A percentile compares a stretch with the other conserved stretches of the same genome.
Evolutionary conservation across 2,329 filamentous ascomycete genomes (phyloP).

Genomic region (Phialophora expanda): DNA sequence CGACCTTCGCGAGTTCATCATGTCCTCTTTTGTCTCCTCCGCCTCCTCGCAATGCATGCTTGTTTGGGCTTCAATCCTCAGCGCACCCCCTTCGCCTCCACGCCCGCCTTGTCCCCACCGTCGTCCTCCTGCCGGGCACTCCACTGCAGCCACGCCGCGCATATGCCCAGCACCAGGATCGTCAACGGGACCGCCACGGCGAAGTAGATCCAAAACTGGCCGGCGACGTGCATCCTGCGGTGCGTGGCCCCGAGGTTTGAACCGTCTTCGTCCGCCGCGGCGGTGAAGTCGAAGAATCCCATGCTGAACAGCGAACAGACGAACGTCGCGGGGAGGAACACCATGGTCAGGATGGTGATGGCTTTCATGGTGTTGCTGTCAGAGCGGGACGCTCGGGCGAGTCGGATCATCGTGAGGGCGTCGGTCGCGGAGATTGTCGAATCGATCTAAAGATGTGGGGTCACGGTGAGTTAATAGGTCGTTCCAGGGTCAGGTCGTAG

Average conservation of each 20-base stretch:
- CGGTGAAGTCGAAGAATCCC: constrained; percentile 25
- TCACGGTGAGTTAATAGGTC: neutral
- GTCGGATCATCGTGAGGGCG: constrained; percentile 22
- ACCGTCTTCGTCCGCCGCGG: neutral
- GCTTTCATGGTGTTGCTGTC: constrained; percentile 41
- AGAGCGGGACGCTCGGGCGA: constrained; percentile 13
- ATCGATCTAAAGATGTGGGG: constrained; percentile 14
- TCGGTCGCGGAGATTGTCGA: constrained; percentile 19
- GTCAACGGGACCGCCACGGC: constrained; percentile 25
- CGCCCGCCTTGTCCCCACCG: neutral
- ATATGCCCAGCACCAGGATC: constrained; percentile 11
- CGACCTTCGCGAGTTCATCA: too few species aligned
- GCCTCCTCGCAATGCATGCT: too few species aligned
- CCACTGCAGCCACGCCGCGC: constrained; percentile 20
- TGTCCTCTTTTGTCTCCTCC: too few species aligned
- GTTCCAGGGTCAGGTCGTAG: neutral
- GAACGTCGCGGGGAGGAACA: constrained; percentile 47
- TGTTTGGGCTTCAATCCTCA: neutral
- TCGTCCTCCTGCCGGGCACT: constrained; percentile 1
- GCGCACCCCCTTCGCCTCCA: neutral
- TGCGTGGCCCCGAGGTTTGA: neutral
- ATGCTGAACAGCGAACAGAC: constrained; percentile 38
- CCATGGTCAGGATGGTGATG: constrained; percentile 44
- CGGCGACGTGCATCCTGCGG: constrained; percentile 8
- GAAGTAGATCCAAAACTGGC: constrained; percentile 28